Percentiles rank a stretch among this genome's conserved stretches.
Conservation (phyloP, 2,329 filamentous ascomycete species). For the Paraconiothyrium sp. region DNA sequence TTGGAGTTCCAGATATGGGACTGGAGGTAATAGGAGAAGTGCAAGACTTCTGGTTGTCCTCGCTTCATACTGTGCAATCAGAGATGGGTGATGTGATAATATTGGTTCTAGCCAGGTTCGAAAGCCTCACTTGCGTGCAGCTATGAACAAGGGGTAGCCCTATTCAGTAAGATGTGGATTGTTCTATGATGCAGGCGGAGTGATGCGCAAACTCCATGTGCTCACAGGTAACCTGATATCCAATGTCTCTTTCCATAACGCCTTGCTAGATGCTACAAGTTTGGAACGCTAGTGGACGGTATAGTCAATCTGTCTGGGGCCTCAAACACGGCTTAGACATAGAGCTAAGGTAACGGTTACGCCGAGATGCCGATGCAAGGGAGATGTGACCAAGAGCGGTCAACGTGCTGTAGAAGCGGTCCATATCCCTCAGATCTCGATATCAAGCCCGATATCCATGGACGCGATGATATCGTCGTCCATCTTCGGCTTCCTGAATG, state of each 20-base stretch:
- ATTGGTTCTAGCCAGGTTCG: no score
- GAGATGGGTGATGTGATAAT: no score
- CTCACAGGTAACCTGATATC: no score
- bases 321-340: no score
- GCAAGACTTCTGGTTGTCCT: neutral
- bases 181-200: no score
- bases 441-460: conserved; percentile 90
- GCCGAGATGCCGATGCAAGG: neutral
- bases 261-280: neutral
- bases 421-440: conserved; percentile 72
- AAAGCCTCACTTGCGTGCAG: no score
- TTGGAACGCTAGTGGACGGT: neutral
- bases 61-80: no score
- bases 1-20: no score
- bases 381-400: neutral
- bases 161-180: no score
- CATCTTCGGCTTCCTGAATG: conserved; percentile 79
- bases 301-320: neutral
- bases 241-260: neutral
- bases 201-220: neutral
- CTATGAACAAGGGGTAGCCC: no score
- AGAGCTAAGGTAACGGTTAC: no score
- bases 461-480: conserved; percentile 93
- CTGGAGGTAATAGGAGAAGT: neutral
- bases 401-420: neutral